Base-by-base conservation (phyloP, 352 stramenopile genomes). In the Blastocystis sp. region DNA sequence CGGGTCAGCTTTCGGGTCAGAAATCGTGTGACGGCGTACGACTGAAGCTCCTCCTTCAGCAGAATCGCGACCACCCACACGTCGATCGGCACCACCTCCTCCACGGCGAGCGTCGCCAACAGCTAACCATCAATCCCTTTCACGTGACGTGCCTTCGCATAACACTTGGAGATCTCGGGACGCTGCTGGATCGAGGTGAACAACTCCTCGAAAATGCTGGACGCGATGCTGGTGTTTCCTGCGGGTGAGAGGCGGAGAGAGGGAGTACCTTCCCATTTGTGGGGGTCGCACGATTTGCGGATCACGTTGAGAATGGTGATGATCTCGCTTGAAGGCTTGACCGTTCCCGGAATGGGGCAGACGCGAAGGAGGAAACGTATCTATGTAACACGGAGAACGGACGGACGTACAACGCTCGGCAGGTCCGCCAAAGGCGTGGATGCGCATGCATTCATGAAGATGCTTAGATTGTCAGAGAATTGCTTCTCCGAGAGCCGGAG, bases 401-500 rank as follows among this genome's bases (percentile, higher is more conserved):
- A 3, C 6, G 24, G 24, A 33, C 74, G 2, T 45, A 85, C 74
- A 1, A 85, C 31, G 31, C 39, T n/a, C 9, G 74, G 74, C 2
- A 85, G 26, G 21, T 85, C 74, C 19, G 31, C 9, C 4, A 85
- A 31, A 9, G 74, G 66, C 31, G 66, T 59, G 10, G 74, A 69
- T 37, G 74, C 33, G 10, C 65, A 63, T 9, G 51, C 55, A n/a
- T 13, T 29, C 35, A 59, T 63, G 51, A 85, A 67, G 45, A 69
- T 85, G 59, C n/a, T 26, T 0, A 85, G 35, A 51, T 85, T 66
- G 31, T 85, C 74, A 19, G 55, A 37, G 50, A 85, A 85, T 39
- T 85, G 74, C 19, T 85, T 37, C 12, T 67, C 74, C 12, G 74
- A 69, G 16, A 85, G 33, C 29, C 74, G 74, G 26, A 85, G 74